Evolutionary conservation across 1,284 basidiomycete genomes (phyloP), one percentile per base, ranked within the genome.

Genomic region (Athelia sp.): DNA sequence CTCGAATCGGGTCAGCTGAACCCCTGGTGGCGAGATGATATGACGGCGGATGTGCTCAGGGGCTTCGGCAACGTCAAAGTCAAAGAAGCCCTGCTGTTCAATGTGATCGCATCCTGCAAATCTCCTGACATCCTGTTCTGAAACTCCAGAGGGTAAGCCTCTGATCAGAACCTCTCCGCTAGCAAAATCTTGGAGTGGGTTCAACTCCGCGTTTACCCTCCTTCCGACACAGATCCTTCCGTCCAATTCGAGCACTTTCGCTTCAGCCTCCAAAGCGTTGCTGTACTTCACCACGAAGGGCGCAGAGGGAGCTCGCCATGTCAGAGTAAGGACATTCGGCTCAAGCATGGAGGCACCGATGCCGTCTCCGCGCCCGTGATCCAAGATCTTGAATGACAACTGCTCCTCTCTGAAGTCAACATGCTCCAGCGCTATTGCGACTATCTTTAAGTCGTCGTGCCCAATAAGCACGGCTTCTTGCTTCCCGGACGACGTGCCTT

Each of bases 381-480:
- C 26, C 26, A 29, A 6, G 26, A 40, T 21, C 36, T 40, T n/a
- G n/a, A 40, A 21, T 6, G 19, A n/a, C 19, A 40, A n/a, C 15
- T n/a, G 36, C 36, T 40, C 36, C 36, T 21, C 8, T n/a, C 36
- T 40, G 15, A 40, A 40, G 36, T 40, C 36, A n/a, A n/a, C 19
- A 6, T 21, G 8, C 15, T 40, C 36, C 19, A 40, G n/a, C 19
- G n/a, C 36, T 8, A 6, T 8, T 4, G 15, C 36, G 15, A 40
- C 19, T n/a, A n/a, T 21, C 19, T 40, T 40, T 21, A 17, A 21
- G n/a, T 40, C 36, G 8, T 40, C 36, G 9, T 21, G 36, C 6
- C 36, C 15, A 40, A 40, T 40, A 6, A 40, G 9, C 8, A 17
- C 38, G 3, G 32, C 49, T 15, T 46, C 54, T 35, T 54, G 31